Evolutionary conservation across 768 basidiomycete genomes (phyloP).

Genomic region (Rhizopogon rudus): DNA sequence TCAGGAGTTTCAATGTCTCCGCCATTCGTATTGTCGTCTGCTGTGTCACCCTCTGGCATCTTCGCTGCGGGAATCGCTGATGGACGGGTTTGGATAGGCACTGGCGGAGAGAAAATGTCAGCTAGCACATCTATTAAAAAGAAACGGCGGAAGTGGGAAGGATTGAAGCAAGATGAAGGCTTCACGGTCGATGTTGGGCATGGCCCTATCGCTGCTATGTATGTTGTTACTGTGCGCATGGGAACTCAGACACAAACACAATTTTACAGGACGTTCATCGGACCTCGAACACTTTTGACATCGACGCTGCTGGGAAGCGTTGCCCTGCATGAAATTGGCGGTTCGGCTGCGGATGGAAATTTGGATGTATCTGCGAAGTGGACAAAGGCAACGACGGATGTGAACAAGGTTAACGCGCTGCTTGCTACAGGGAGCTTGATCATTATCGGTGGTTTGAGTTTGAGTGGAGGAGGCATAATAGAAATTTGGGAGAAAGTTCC

Average conservation of each 20-base stretch:
- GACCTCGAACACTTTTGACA: constrained; percentile 39
- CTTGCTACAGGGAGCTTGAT: constrained; percentile 42
- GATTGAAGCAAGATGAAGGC: constrained; percentile 46
- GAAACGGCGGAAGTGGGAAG: constrained; percentile 70
- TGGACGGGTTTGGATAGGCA: constrained; percentile 65
- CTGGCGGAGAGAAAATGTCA: constrained; percentile 54
- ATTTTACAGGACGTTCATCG: constrained; percentile 43
- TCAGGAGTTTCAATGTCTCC: constrained; percentile 61
- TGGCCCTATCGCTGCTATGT: constrained; percentile 75
- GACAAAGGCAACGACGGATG: constrained; percentile 35
- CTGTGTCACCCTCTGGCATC: constrained; percentile 53
- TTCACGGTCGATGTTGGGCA: constrained; percentile 50
- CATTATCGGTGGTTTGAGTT: constrained; percentile 57
- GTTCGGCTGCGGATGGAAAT: constrained; percentile 31
- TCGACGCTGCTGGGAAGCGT: constrained; percentile 63
- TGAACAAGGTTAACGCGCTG: constrained; percentile 66
- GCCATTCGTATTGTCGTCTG: constrained; percentile 64
- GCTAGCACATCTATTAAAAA: constrained; percentile 30
- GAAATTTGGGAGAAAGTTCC: constrained; percentile 47
- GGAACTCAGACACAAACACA: background rate
- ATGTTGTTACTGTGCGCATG: background rate
- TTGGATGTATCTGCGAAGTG: constrained; percentile 42
- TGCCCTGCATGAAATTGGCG: constrained; percentile 41
- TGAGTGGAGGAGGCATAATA: constrained; percentile 53
- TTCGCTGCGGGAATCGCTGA: constrained; percentile 74